phyloP scores from a whole-genome alignment of 2,329 filamentous ascomycete species.

The Penicillium psychrosexuale region DNA sequence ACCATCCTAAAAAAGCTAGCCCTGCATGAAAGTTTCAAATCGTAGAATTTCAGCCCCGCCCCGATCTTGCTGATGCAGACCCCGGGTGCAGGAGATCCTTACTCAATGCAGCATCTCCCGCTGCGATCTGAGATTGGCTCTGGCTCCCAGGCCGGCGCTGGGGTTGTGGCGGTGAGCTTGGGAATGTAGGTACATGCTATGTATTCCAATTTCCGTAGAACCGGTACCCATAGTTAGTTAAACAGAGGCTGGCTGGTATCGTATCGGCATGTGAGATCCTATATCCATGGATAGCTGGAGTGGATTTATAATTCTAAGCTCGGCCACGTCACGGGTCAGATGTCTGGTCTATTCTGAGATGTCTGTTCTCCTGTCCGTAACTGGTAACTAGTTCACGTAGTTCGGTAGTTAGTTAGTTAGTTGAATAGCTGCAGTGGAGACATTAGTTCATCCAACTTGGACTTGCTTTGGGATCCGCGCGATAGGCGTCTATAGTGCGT shows the following conservation, averaged over 20 bases:
- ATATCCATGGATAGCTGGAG: not conserved
- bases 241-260: not conserved
- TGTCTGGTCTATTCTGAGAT: not conserved
- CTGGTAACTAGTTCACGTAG: no score
- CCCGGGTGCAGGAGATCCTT: not conserved
- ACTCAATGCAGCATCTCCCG: not conserved
- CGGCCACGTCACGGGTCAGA: not conserved
- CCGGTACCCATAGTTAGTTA: not conserved
- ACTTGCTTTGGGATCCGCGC: not conserved
- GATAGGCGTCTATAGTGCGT: conserved; percentile 4
- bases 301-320: not conserved
- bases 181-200: not conserved
- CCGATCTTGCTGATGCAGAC: not conserved
- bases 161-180: conserved; percentile 2
- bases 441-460: not conserved
- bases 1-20: not conserved
- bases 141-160: not conserved
- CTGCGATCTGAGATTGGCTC: conserved; percentile 1
- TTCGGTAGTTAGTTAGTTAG: not conserved
- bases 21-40: conserved; percentile 4
- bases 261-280: conserved; percentile 1
- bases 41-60: not conserved
- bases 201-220: not conserved
- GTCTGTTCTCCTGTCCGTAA: not conserved
- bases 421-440: not conserved